Evolutionary conservation across 768 basidiomycete genomes (phyloP), one percentile per base, ranked within the genome.

Genomic region (Hygrocybe punicea): DNA sequence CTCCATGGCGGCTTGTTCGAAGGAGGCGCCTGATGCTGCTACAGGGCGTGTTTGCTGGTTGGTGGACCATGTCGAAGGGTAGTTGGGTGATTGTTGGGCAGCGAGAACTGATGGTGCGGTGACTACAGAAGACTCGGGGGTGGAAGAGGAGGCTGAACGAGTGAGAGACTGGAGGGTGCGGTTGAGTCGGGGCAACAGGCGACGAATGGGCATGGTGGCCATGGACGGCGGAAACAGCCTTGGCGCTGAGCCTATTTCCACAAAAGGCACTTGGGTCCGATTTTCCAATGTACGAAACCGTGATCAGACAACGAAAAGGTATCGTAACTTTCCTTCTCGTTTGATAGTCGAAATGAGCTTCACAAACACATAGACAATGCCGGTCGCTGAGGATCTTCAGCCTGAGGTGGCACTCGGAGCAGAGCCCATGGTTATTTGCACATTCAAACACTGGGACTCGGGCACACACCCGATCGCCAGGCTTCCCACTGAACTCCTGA

Each of bases 1-100:
- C 40, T 85, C 85, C 81, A 94, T 84, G 36, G 73, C 76, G 25
- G 91, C 93, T 76, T 98, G 97, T 75, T 98, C 96, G 69, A 98
- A 97, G 17, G 94, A 85, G 13, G 95, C 87, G 53, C 84, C 82
- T 10, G 82, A 81, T 21, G 72, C 74, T 48, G 76, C 73, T 14
- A 72, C 75, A 9, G 85, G 85, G 53, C 92, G 87, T 8, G 85
- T 77, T 37, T 76, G 81, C 75, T 98, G 96, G 65, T 72, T 86
- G 17, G 86, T 84, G 2, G 93, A 91, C 95, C 95, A 98, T 62
- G 89, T 89, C 36, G 80, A 70, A 5, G 87, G 75, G 63, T 82
- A 80, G 74, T 98, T 97, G 58, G 96, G 92, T 5, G 94, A 80
- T 76, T 98, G 96, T 24, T 80, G 72, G 49, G 73, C 70, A 42